Base-by-base conservation (phyloP, 2,329 filamentous ascomycete genomes). In the Cercospora sojina region DNA sequence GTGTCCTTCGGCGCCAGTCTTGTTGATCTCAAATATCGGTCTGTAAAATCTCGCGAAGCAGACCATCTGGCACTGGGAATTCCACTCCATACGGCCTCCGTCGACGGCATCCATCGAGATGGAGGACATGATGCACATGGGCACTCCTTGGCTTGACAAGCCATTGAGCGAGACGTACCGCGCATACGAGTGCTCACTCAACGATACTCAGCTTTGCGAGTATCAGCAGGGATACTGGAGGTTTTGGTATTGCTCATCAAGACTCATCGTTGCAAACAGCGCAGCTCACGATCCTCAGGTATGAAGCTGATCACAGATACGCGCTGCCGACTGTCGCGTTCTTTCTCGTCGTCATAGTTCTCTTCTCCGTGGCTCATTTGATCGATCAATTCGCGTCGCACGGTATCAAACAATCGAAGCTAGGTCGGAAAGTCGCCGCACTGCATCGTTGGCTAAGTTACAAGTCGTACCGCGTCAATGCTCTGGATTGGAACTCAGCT, bases 271-370 rank as follows among this genome's bases (percentile, higher is more conserved):
- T n/a, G 8, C 23, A 38, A 5, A 13, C 5, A 6, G 25, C 38
- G 20, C 57, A 31, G 32, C 53, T 57, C 0, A 57, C 58, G 8
- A 18, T 5, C 20, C 25, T 18, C 61, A 85, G 83, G 83, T 85
- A 85, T 67, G 75, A 84, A 62, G 83, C 84, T 13, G 85, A 87
- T 70, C 80, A 83, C 69, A 80, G 83, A 49, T 87, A 83, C 68
- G 83, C 81, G 0, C 74, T 86, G 5, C 79, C 80, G 6, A 86
- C 84, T 0, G 75, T 86, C 2, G 84, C 83, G 57, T 84, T 87
- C 69, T 82, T 86, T 72, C 77, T 83, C 69, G 77, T 78, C 0
- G 74, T 76, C 13, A 82, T 87, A 59, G 77, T 79, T 1, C 64
- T 86, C 7, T 86, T 85, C 68, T 74, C 80, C 25, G 72, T 85